Evolutionary conservation across 441 rosid genomes (phyloP).

Genomic region (Erodium moschatum): DNA sequence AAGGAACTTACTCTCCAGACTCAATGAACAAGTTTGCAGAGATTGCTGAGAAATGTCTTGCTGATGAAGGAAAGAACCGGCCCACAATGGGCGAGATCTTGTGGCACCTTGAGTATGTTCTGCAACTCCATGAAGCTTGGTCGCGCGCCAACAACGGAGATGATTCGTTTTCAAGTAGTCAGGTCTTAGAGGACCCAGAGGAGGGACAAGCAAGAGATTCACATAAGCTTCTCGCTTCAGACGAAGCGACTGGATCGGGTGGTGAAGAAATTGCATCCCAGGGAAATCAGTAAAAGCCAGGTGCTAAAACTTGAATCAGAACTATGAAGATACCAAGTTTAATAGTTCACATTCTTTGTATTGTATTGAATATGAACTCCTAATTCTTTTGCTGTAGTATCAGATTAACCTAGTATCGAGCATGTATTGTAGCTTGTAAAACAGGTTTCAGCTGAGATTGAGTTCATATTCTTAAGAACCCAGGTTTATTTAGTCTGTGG

Average conservation of each 20-base stretch:
- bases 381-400: slow-evolving; percentile 11
- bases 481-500: neutral
- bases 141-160: slow-evolving; percentile 25
- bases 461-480: neutral
- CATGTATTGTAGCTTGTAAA: slow-evolving; percentile 12
- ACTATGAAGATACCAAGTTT: slow-evolving; percentile 7
- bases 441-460: neutral
- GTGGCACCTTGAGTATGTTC: slow-evolving; percentile 92
- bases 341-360: slow-evolving; percentile 21
- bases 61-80: slow-evolving; percentile 82
- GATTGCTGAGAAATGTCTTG: slow-evolving; percentile 93
- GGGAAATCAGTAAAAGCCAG: slow-evolving; percentile 1
- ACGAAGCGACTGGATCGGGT: slow-evolving; percentile 16
- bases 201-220: slow-evolving; percentile 20
- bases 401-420: slow-evolving; percentile 1
- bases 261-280: slow-evolving; percentile 11
- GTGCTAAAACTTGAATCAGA: neutral
- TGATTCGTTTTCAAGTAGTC: slow-evolving; percentile 34
- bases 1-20: slow-evolving; percentile 68
- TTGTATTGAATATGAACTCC: slow-evolving; percentile 11
- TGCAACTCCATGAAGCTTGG: slow-evolving; percentile 93
- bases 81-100: slow-evolving; percentile 96
- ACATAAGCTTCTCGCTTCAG: slow-evolving; percentile 13
- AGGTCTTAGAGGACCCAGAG: slow-evolving; percentile 24
- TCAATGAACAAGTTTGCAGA: slow-evolving; percentile 85